Conservation (phyloP, 495 filamentous ascomycete species). For the Thermothielavioides terrestris region DNA sequence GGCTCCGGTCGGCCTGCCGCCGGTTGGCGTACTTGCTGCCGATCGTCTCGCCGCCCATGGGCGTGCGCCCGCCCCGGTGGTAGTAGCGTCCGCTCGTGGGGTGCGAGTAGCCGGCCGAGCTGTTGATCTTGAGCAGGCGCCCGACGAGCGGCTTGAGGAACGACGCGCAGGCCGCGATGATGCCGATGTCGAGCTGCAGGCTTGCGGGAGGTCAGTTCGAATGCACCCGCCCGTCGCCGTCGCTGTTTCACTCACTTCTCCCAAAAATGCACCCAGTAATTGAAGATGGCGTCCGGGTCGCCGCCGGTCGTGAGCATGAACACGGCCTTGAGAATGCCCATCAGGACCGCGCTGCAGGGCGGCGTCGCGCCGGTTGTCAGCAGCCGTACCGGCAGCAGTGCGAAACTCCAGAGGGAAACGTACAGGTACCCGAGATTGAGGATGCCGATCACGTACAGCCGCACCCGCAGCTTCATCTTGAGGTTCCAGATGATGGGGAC, state of each 20-base stretch:
- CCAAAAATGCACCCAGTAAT: conserved; percentile 5
- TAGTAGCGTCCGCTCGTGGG: background rate
- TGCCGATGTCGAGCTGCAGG: conserved; percentile 5
- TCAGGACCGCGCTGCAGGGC: background rate
- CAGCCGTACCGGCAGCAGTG: too few relatives aligned
- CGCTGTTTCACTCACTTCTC: background rate
- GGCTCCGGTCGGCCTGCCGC: background rate
- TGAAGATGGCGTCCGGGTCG: conserved; percentile 1
- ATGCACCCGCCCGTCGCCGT: background rate
- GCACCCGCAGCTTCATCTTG: conserved; percentile 1
- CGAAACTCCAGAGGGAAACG: too few relatives aligned
- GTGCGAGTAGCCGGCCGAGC: background rate
- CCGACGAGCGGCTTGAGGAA: conserved; percentile 8
- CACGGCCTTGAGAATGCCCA: conserved; percentile 5
- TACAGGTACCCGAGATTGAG: conserved; percentile 8
- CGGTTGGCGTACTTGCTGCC: conserved; percentile 3
- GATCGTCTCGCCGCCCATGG: background rate
- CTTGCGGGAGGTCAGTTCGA: background rate
- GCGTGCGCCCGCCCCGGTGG: conserved; percentile 1
- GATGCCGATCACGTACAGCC: conserved; percentile 4
- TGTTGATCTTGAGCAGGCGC: conserved; percentile 4
- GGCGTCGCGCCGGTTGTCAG: too few relatives aligned
- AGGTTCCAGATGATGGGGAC: conserved; percentile 6
- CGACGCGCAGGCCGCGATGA: conserved; percentile 4
- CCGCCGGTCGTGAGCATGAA: conserved; percentile 7